Conservation (phyloP, 2,329 filamentous ascomycete genomes). For the Fusarium cyanostomum region DNA sequence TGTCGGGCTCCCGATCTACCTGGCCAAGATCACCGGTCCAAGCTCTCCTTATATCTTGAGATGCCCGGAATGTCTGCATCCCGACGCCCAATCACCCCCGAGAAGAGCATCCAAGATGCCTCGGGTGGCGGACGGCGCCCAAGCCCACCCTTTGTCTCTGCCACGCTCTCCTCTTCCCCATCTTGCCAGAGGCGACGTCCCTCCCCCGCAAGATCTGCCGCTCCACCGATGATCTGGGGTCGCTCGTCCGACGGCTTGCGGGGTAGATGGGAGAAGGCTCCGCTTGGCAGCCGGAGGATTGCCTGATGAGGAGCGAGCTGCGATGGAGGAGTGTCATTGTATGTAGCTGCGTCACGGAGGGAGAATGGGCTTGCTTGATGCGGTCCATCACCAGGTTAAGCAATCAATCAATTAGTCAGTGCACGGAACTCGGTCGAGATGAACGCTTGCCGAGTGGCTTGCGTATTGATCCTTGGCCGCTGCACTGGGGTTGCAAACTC, state of each 20-base stretch:
- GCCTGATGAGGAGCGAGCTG: constrained; percentile 37
- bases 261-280: constrained; percentile 29
- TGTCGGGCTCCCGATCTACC: background rate
- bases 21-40: constrained; percentile 13
- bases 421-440: too few relatives aligned
- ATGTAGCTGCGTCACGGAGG: background rate
- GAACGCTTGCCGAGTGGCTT: background rate
- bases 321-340: constrained; percentile 34
- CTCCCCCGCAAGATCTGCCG: constrained; percentile 42
- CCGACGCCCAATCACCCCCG: constrained; percentile 34
- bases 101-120: constrained; percentile 25
- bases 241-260: constrained; percentile 37
- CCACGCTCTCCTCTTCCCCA: too few relatives aligned
- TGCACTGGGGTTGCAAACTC: background rate
- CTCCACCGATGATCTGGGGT: constrained; percentile 27
- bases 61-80: background rate
- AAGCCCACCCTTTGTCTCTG: constrained; percentile 11
- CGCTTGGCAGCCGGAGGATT: constrained; percentile 37
- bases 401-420: too few relatives aligned
- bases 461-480: background rate
- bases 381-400: too few relatives aligned
- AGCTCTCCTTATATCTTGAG: background rate
- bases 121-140: constrained; percentile 39
- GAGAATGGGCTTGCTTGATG: background rate
- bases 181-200: background rate